Conservation (phyloP, 1,284 basidiomycete species). For the Grifola frondosa region DNA sequence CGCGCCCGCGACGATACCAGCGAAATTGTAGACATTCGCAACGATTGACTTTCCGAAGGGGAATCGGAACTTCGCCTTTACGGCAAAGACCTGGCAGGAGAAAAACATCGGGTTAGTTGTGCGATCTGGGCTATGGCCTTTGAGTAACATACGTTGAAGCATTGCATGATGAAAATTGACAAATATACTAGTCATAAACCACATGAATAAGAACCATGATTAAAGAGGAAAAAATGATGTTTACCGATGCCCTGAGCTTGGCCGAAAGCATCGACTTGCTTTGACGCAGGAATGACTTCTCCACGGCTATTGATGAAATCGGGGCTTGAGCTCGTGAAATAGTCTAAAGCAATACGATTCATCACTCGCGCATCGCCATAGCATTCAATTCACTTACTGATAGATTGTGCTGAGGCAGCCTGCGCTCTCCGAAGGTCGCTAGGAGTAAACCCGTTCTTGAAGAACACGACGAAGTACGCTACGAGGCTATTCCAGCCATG, state of each 20-base stretch:
- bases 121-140: not conserved
- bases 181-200: conserved; percentile 46
- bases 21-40: conserved; percentile 64
- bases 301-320: conserved; percentile 58
- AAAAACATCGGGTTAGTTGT: not conserved
- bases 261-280: conserved; percentile 58
- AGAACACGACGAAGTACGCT: conserved; percentile 67
- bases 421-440: conserved; percentile 54
- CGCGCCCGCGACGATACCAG: conserved; percentile 61
- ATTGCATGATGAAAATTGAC: conserved; percentile 66
- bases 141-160: conserved; percentile 55
- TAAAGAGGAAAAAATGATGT: conserved; percentile 9
- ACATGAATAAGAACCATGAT: not conserved
- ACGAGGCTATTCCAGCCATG: conserved; percentile 40
- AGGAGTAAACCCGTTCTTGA: conserved; percentile 61
- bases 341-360: conserved; percentile 29
- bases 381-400: conserved; percentile 2
- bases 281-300: conserved; percentile 39
- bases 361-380: not conserved
- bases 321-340: conserved; percentile 49
- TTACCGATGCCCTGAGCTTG: conserved; percentile 62
- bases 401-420: conserved; percentile 17
- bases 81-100: conserved; percentile 55
- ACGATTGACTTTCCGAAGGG: conserved; percentile 60
- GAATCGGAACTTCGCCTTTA: conserved; percentile 62